Conservation (phyloP, 345 rosid genomes). For the Aquilaria yunnanensis region DNA sequence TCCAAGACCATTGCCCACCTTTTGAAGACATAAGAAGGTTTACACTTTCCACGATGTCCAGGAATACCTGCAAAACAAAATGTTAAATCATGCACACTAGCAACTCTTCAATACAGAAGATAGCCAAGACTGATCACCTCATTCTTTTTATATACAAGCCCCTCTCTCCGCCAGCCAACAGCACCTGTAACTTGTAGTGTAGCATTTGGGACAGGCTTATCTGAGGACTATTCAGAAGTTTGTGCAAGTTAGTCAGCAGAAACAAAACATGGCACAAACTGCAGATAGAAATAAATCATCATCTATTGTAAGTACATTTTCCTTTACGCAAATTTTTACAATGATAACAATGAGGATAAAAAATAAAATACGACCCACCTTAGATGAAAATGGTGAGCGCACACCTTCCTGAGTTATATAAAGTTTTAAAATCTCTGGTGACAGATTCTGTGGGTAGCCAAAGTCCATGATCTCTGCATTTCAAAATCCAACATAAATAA, state of each 20-base stretch:
- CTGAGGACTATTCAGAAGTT: conserved; percentile 48
- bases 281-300: neutral
- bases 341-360: neutral
- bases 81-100: conserved; percentile 13
- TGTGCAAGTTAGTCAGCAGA: neutral
- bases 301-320: neutral
- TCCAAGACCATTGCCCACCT: conserved; percentile 39
- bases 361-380: conserved; percentile 39
- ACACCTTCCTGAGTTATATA: conserved; percentile 99
- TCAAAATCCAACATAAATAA: neutral
- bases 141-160: conserved; percentile 91
- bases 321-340: neutral
- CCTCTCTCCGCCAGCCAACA: conserved; percentile 99
- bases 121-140: conserved; percentile 48
- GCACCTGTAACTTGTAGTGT: conserved; percentile 99
- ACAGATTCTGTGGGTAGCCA: conserved; percentile 95
- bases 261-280: too few relatives aligned
- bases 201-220: conserved; percentile 96
- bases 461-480: conserved; percentile 96
- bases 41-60: conserved; percentile 98
- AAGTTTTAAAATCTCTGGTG: conserved; percentile 96
- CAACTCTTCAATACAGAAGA: conserved; percentile 1
- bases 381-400: conserved; percentile 93
- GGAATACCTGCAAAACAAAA: conserved; percentile 62
- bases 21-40: conserved; percentile 99